These are phyloP conservation scores for Globisporangium irregulare DNA, from an alignment of 352 stramenopile genomes.

Conservation along the genomic window DNA sequence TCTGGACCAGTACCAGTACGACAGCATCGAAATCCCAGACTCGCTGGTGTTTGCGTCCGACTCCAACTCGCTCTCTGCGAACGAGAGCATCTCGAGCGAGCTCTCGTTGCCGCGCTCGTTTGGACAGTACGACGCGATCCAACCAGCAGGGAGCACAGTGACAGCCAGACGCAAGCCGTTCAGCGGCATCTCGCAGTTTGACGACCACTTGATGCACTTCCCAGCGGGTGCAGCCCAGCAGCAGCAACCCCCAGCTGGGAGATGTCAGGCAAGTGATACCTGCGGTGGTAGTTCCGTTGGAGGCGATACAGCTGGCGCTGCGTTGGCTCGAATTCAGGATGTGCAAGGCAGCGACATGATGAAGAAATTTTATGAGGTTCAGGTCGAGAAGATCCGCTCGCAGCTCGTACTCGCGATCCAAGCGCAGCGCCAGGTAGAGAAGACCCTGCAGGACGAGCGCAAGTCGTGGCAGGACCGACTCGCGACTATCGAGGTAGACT, in stretches of 20 bases:
- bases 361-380: conserved; percentile 80
- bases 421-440: conserved; percentile 46
- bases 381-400: conserved; percentile 70
- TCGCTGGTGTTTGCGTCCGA: conserved; percentile 36
- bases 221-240: neutral
- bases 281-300: neutral
- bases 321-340: neutral
- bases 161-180: conserved; percentile 12
- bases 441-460: conserved; percentile 44
- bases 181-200: conserved; percentile 40
- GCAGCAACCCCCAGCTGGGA: neutral
- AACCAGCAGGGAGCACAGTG: neutral
- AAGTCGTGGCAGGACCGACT: conserved; percentile 24
- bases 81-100: conserved; percentile 68
- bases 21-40: conserved; percentile 13
- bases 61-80: conserved; percentile 46
- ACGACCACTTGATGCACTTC: conserved; percentile 49
- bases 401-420: conserved; percentile 51
- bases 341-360: conserved; percentile 35
- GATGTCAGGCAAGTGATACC: conserved; percentile 1
- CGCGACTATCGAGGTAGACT: conserved; percentile 26
- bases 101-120: conserved; percentile 70
- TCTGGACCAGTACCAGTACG: conserved; percentile 14
- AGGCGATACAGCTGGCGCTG: neutral
- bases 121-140: conserved; percentile 45